Evolutionary conservation across 2,329 filamentous ascomycete genomes (phyloP), one percentile per base, ranked within the genome.

Genomic region (Atkinsonella texensis): DNA sequence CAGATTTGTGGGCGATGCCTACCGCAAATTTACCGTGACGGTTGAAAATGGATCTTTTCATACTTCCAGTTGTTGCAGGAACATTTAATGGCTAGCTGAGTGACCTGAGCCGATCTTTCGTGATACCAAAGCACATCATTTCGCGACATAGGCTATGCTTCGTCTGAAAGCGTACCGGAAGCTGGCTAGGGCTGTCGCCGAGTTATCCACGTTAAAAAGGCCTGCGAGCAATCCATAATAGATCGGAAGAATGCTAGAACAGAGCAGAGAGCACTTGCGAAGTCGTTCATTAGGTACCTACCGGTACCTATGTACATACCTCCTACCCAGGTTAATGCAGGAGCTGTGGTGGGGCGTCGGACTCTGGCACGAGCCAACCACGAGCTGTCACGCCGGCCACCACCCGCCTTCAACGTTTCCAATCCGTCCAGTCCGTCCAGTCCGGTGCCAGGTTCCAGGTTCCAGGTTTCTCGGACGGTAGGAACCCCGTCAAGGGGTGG

Each of bases 61-160:
- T 81, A 9, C 59, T 77, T 6, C 81, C 81, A 0, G 70, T 83
- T 4, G 76, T 85, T 0, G 76, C 70, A 0, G 80, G 84, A 65
- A 85, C 81, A 0, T 83, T 76, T 51, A 80, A 85, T 57, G 80
- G 80, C 11, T 77, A 71, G 54, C 60, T 85, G 32, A 83, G 76
- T 58, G 77, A 84, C 56, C 68, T 80, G 2, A 68, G 68, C 33
- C 71, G 72, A 17, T 79, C 83, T 50, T 70, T 72, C 0, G 71
- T 85, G 3, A 75, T 69, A 28, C 68, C 77, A 0, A 65, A 74
- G 50, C 74, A 82, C 54, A 66, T 84, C 35, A 67, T 78, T 31
- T n/a, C 62, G 68, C 3, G 77, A 79, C 1, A 77, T 85, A 50
- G 68, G 73, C 31, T 68, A 62, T 8, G 80, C 77, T 0, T 68